These are phyloP conservation scores for Neurospora pannonica DNA, from an alignment of 495 filamentous ascomycete genomes.

Conservation along the genomic window DNA sequence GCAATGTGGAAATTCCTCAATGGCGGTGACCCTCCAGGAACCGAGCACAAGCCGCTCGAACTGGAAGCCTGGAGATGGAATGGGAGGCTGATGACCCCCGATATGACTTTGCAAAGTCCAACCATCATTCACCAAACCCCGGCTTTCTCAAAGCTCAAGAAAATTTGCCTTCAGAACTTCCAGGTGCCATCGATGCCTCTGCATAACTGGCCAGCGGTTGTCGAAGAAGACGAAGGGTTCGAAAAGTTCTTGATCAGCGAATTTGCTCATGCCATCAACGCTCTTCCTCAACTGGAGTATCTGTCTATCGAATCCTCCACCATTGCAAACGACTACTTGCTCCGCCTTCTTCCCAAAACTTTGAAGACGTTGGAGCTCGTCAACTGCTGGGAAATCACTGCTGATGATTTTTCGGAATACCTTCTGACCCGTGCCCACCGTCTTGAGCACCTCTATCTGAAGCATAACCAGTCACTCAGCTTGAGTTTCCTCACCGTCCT, in stretches of 20 bases:
- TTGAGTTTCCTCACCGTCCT: slow-evolving; percentile 59
- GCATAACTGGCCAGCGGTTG: neutral
- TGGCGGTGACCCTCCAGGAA: neutral
- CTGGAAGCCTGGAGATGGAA: slow-evolving; percentile 77
- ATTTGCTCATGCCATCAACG: slow-evolving; percentile 47
- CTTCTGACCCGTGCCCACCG: slow-evolving; percentile 51
- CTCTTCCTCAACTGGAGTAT: slow-evolving; percentile 50
- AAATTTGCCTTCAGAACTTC: slow-evolving; percentile 57
- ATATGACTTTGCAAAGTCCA: slow-evolving; percentile 35
- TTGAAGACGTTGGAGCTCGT: slow-evolving; percentile 58
- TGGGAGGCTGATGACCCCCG: slow-evolving; percentile 45
- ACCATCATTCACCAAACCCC: slow-evolving; percentile 46
- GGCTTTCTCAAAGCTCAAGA: slow-evolving; percentile 49
- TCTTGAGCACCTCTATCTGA: slow-evolving; percentile 55
- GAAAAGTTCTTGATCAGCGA: slow-evolving; percentile 24
- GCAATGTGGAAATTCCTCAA: slow-evolving; percentile 48
- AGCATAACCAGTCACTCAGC: slow-evolving; percentile 69
- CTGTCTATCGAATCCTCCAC: slow-evolving; percentile 61
- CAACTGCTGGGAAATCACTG: slow-evolving; percentile 62
- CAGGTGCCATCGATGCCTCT: slow-evolving; percentile 33
- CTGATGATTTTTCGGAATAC: slow-evolving; percentile 48
- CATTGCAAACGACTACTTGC: slow-evolving; percentile 48
- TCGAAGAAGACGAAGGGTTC: slow-evolving; percentile 7
- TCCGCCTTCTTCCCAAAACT: slow-evolving; percentile 51
- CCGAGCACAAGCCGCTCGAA: slow-evolving; percentile 13